phyloP scores from a whole-genome alignment of 1,284 basidiomycete genomes.

The Mycena citricolor region DNA sequence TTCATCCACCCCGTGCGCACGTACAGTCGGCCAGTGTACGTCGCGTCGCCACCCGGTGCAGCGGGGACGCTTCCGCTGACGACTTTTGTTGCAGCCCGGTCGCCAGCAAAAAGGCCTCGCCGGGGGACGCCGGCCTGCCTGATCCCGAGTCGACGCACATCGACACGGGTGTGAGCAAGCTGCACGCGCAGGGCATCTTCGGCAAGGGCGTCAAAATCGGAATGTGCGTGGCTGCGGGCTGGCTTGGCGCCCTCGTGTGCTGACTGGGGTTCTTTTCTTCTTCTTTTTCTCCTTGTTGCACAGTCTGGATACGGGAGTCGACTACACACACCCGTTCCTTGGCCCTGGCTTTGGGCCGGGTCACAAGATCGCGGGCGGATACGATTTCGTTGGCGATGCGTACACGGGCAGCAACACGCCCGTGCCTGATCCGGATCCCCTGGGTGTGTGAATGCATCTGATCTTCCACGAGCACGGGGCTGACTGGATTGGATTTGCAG shows the following conservation, averaged over 20 bases:
- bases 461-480: constrained; percentile 43
- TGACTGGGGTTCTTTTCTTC: not conserved
- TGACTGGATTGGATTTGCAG: too few relatives aligned
- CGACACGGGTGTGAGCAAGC: constrained; percentile 46
- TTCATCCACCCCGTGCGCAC: constrained; percentile 38
- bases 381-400: constrained; percentile 45
- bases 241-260: constrained; percentile 26
- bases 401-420: constrained; percentile 37
- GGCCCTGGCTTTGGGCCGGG: constrained; percentile 53
- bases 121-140: constrained; percentile 28
- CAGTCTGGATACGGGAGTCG: constrained; percentile 38
- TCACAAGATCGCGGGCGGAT: constrained; percentile 45
- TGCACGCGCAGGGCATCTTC: constrained; percentile 42
- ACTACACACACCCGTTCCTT: constrained; percentile 53
- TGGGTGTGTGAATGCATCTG: constrained; percentile 26
- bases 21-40: constrained; percentile 35
- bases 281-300: constrained; percentile 3
- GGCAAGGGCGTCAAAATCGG: constrained; percentile 47
- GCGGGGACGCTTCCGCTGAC: constrained; percentile 1
- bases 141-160: constrained; percentile 41
- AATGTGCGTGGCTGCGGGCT: constrained; percentile 34
- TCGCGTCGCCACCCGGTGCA: too few relatives aligned
- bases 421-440: constrained; percentile 37
- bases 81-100: constrained; percentile 9
- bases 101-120: not conserved